Evolutionary conservation across 1,139 yeast species (phyloP), one percentile per base, ranked within the genome.

Genomic region (Ogataea hybrid): DNA sequence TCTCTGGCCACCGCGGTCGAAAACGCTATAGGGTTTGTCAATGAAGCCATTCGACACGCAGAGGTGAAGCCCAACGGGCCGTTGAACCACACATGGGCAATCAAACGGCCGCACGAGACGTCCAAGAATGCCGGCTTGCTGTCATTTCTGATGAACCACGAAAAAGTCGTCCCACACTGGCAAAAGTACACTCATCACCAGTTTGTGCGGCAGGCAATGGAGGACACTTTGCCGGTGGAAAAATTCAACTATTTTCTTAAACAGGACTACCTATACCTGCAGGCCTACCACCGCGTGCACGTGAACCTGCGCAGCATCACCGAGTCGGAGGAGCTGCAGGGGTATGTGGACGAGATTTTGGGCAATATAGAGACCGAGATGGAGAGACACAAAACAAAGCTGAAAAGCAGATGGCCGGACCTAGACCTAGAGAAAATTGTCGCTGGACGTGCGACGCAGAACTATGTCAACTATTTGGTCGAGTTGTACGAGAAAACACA

Each of bases 261-360:
- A 49, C 95, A 87, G 58, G 95, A 87, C 59, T 84, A 80, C 61
- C 71, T 77, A 32, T 86, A 85, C 54, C 67, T 87, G 44, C 64
- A 78, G 20, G 83, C 79, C 49, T 86, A 85, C 57, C 85, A 87
- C 0, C 77, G 78, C 44, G 73, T 85, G 15, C 88, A 84, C 53
- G 78, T 80, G 5, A 61, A 79, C 23, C 81, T 89, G 1, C 82
- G 82, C 1, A 73, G 82, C 25, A 74, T 76, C 42, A 81, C 89
- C 0, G 81, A 84, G 10, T 69, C 70, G 28, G 65, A 75, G 45
- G 73, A 66, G 8, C 77, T 75, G 42, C 72, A 80, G 21, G 73
- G 71, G 37, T 65, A 75, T 5, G 79, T 81, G 42, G 69, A 82
- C 2, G 57, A 60, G 25, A 75, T 81, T 10, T 71, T 85, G 22